Base-by-base conservation (phyloP, 441 rosid genomes). In the Populus hybrid region DNA sequence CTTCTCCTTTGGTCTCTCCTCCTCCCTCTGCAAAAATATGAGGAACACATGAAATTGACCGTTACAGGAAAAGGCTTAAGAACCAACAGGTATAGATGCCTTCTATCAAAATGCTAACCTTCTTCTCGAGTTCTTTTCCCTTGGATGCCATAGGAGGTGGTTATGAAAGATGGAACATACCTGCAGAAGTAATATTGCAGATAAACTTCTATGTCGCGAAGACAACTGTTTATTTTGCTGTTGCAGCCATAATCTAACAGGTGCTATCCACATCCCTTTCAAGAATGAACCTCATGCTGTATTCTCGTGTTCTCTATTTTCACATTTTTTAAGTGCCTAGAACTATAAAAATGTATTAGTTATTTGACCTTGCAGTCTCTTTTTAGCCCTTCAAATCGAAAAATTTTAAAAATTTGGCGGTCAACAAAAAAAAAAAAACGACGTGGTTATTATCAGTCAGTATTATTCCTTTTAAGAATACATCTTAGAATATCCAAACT, bases 121-220 rank as follows among this genome's bases (percentile, higher is more conserved):
- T 92, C 88, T 83, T 96, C 81, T 94, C 98, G 36, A 89, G 77
- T 79, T 94, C 99, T 81, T 87, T 95, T 84, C 92, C 99, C 88
- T 89, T 95, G 79, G 93, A 81, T 67, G 95, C 91, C 92, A 92
- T 50, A 69, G 97, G 95, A 80, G 99, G 99, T 72, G 99, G 99
- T n/a, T 83, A 96, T 83, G 78, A 96, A 96, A 85, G 99, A 96
- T 82, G 99, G 99, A 79, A 96, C 97, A 88, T 96, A 96, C 91
- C 99, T 96, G 88, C 91, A 88, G 80, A 84, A 79, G 82, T 77
- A 75, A 83, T 50, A 79, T 74, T 68, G 67, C 77, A 40, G 83
- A 84, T 87, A 87, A 88, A 84, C 79, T 85, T 85, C 92, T 80
- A 79, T 73, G 71, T 80, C 70, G 75, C 80, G 69, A 75, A 30